A percentile compares a stretch with the other conserved stretches of the same genome.
Conservation (phyloP, 1,139 yeast species). For the Geotrichum bryndzae region DNA sequence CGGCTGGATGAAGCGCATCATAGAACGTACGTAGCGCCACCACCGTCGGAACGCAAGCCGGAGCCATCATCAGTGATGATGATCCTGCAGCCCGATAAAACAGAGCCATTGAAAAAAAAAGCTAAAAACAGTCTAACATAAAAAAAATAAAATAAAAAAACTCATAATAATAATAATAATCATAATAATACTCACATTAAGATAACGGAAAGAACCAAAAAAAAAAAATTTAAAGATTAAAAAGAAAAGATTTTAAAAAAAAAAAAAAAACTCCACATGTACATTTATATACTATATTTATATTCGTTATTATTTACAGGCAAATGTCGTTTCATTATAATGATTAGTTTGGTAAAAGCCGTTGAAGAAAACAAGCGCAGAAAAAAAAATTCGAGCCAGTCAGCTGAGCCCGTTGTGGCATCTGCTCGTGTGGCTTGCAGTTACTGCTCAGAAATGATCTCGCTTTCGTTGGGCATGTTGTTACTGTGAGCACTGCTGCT, state of each 20-base stretch:
- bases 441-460: not conserved
- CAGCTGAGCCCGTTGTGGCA: not conserved
- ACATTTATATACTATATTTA: not conserved
- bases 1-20: not conserved
- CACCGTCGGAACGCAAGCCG: not conserved
- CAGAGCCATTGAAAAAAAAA: not conserved
- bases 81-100: not conserved
- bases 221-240: not conserved
- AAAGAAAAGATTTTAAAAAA: not conserved
- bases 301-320: not conserved
- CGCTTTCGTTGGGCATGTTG: not conserved
- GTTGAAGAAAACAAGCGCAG: not conserved
- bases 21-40: not conserved
- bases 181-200: no score
- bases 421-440: not conserved
- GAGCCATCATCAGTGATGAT: not conserved
- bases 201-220: no score
- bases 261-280: not conserved
- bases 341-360: not conserved
- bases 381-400: not conserved
- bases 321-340: not conserved
- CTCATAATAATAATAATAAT: not conserved
- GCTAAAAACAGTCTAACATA: not conserved
- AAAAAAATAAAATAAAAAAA: not conserved
- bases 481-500: no score